Conservation (phyloP, 371 early-diverging fungal species). For the Lichtheimia ramosa region DNA sequence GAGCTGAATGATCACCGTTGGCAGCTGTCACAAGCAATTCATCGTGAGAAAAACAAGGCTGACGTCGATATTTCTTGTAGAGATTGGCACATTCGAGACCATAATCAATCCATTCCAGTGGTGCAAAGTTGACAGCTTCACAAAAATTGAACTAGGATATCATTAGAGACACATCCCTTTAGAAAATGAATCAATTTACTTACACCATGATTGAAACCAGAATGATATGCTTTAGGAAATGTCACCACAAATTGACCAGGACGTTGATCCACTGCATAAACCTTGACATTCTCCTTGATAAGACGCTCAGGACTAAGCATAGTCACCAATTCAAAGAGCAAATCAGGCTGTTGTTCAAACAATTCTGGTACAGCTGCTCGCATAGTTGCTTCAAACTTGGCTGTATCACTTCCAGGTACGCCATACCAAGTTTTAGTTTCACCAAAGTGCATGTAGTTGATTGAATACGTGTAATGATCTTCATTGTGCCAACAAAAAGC, state of each 20-base stretch:
- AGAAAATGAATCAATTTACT: conserved; percentile 10
- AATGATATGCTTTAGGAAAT: conserved; percentile 93
- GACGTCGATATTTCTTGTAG: conserved; percentile 75
- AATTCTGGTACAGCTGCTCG: conserved; percentile 79
- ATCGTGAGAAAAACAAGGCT: conserved; percentile 94
- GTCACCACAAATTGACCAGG: conserved; percentile 95
- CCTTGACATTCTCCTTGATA: conserved; percentile 69
- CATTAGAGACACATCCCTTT: not conserved
- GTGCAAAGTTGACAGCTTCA: conserved; percentile 96
- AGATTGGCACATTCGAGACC: conserved; percentile 76
- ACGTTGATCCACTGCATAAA: conserved; percentile 82
- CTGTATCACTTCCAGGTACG: conserved; percentile 80
- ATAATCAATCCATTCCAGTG: conserved; percentile 87
- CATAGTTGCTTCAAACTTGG: conserved; percentile 85
- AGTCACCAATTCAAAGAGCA: conserved; percentile 90
- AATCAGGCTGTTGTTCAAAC: conserved; percentile 88
- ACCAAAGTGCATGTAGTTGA: conserved; percentile 96
- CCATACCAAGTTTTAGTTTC: conserved; percentile 98
- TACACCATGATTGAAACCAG: conserved; percentile 96
- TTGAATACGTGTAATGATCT: conserved; percentile 93
- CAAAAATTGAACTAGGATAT: conserved; percentile 81
- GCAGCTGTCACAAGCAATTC: conserved; percentile 75
- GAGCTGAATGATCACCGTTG: conserved; percentile 32
- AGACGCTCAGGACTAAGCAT: conserved; percentile 82
- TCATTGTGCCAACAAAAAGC: conserved; percentile 98